Percentiles rank a stretch among this genome's conserved stretches.
Evolutionary conservation across 2,329 filamentous ascomycete species (phyloP).

Genomic region (Aureobasidium pullulans): DNA sequence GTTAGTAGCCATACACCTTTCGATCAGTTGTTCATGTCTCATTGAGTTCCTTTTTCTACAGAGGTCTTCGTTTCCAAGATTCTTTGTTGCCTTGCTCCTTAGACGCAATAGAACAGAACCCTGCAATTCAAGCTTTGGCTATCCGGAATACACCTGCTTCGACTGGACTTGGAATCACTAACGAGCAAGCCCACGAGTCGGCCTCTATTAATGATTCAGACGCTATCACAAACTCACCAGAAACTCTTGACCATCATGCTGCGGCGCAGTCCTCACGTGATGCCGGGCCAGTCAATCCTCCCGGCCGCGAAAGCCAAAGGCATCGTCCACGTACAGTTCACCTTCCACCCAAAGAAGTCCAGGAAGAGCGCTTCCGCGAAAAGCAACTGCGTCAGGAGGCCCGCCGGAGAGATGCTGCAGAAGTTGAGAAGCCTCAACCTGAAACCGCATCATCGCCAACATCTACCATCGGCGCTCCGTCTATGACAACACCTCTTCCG

Average conservation of each 20-base stretch:
- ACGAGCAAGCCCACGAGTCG: not conserved
- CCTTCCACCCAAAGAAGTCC: slow-evolving; percentile 43
- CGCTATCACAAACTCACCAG: not conserved
- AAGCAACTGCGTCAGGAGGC: slow-evolving; percentile 29
- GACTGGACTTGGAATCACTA: not conserved
- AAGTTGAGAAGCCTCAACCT: not conserved
- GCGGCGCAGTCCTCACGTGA: not conserved
- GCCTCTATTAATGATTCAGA: not conserved
- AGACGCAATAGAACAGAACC: slow-evolving; percentile 13
- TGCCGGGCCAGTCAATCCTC: not conserved
- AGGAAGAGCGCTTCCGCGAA: slow-evolving; percentile 40
- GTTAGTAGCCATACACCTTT: slow-evolving; percentile 35
- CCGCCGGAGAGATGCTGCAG: slow-evolving; percentile 23
- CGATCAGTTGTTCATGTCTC: slow-evolving; percentile 8
- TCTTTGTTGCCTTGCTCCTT: slow-evolving; percentile 39
- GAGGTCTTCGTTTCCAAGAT: slow-evolving; percentile 52
- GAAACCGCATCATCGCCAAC: slow-evolving; percentile 41
- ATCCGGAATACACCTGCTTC: not conserved
- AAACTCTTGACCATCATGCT: not conserved
- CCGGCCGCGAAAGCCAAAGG: slow-evolving; percentile 10
- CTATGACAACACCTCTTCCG: slow-evolving; percentile 63
- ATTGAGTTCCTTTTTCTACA: slow-evolving; percentile 22
- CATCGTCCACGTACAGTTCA: slow-evolving; percentile 35
- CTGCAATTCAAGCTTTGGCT: slow-evolving; percentile 4
- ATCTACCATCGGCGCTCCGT: slow-evolving; percentile 63